Percentiles rank a stretch among this genome's conserved stretches.
Conservation (phyloP, 257 asterid species). For the Petunia axillaris region DNA sequence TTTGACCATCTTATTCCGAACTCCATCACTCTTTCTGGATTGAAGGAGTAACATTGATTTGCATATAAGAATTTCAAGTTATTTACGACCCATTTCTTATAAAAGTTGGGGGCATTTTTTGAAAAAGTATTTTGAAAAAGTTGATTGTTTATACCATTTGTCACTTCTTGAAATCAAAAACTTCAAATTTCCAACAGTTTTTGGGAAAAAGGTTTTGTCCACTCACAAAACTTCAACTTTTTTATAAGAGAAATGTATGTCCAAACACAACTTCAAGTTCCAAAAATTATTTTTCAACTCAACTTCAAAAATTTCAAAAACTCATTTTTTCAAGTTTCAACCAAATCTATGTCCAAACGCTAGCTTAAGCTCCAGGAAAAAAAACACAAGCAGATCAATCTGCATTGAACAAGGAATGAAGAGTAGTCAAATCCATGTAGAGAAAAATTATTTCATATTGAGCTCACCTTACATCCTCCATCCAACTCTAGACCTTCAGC, state of each 20-base stretch:
- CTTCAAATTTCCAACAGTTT: too few species aligned
- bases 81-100: background rate
- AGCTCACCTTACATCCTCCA: slow-evolving; percentile 41
- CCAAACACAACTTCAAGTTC: too few species aligned
- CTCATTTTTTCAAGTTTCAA: too few species aligned
- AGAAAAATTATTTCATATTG: background rate
- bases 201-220: too few species aligned
- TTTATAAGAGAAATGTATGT: too few species aligned
- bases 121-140: too few species aligned
- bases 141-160: too few species aligned
- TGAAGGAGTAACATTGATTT: background rate
- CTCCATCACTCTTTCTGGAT: background rate
- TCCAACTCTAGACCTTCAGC: slow-evolving; percentile 39
- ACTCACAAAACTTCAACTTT: too few species aligned
- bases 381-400: background rate
- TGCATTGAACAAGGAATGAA: background rate
- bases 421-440: background rate
- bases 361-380: background rate
- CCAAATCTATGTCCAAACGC: background rate
- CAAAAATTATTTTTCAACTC: too few species aligned
- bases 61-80: background rate
- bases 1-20: background rate
- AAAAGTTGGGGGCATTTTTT: too few species aligned
- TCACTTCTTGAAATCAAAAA: too few species aligned
- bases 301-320: too few species aligned